Base-by-base conservation (phyloP, 768 basidiomycete species). In the Russula sp. region DNA sequence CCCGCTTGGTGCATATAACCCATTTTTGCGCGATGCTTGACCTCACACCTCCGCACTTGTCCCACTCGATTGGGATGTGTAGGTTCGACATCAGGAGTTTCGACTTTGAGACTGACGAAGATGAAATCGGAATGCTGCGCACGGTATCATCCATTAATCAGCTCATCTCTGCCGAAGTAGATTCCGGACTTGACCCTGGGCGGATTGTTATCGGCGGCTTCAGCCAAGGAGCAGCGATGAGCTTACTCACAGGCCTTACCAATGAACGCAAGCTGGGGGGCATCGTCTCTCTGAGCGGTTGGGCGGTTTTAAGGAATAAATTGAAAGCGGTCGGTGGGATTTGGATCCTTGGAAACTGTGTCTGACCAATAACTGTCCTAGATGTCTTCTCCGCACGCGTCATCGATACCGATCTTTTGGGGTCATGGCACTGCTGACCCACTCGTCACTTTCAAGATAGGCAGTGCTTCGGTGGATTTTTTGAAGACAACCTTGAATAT, bases 191-290 rank as follows among this genome's bases (percentile, higher is more conserved):
- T 57, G 79, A 84, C 9, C 75, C 87, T 31, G 78, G 79, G 59
- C 83, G 88, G 55, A 88, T 96, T 69, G 81, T 96, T 37, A 74
- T 98, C 27, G 93, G 91, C 40, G 94, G 94, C 10, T 96, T 95
- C 76, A 88, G 86, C 64, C 94, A 96, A 72, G 94, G 91, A 42
- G 90, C 79, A 45, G 83, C 86, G 27, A 86, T 95, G 79, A 80
- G 85, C 8, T 77, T 94, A n/a, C 75, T 94, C 54, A 84, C 85
- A 4, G 91, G 85, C 8, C 76, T 95, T 61, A 88, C 84, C 2
- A 78, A 77, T 3, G 83, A 84, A 66, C 77, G 82, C 63, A 85
- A 84, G 68, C 77, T 94, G 16, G 91, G 80, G 2, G 93, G 92
- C 4, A 71, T 93, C 58, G 82, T 80, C 18, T 80, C 82, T 6